Evolutionary conservation across 177 flowering plant genomes (phyloP), one percentile per base, ranked within the genome.

Genomic region (Vitis hybrid): DNA sequence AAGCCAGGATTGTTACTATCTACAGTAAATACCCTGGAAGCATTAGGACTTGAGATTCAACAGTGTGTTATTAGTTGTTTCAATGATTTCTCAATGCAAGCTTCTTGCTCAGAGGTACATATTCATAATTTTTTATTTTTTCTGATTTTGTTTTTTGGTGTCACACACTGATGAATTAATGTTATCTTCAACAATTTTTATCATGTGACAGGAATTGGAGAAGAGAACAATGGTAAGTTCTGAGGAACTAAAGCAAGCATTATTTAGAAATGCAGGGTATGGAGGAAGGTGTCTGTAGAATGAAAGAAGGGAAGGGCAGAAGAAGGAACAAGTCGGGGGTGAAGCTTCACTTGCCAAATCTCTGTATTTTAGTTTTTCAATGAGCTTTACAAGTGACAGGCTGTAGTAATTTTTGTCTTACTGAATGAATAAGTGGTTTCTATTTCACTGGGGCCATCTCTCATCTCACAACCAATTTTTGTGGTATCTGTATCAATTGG

Each of bases 251-350:
- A 92, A 89, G 85, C 88, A 91, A 68, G 86, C 91, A 58, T 74
- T 94, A 15, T 84, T 91, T 60, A 87, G 85, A 73, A 94, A 84
- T 79, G 94, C 98, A 50, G 97, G 98, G 32, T 92, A 90, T 80
- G 97, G 92, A 75, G 98, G 96, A 70, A 86, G 84, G 76, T 90
- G 91, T 70, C 67, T 83, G 68, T 88, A 82, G 73, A 32, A 15
- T 8, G 48, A 40, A 62, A 13, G 15, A n/a, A 30, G 45, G 62
- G 3, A 30, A 30, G 32, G 32, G 32, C 32, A 30, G 32, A 30
- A 60, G 30, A 54, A 62, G 32, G 48, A 45, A 30, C 58, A 11
- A 58, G 12, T 32, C 19, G 19, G 34, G 26, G 14, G 40, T 14
- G 23, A 14, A 11, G 10, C 34, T 54, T 23, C 15, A 2, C 1